Conservation (phyloP, 2,329 filamentous ascomycete genomes). For the Epichloe festucae region DNA sequence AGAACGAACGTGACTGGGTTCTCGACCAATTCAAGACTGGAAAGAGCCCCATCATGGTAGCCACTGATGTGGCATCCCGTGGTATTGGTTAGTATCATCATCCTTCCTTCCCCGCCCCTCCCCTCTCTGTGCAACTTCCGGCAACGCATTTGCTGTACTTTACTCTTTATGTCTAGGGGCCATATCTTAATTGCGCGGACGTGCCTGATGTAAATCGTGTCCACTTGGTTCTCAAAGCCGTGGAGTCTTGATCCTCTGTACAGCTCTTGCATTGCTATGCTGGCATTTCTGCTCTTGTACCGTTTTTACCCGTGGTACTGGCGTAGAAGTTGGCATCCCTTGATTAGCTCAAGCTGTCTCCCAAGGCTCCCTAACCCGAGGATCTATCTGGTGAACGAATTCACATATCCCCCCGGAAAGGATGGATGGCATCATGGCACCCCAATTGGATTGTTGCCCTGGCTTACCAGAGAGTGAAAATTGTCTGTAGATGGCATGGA, state of each 20-base stretch:
- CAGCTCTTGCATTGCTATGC: conserved; percentile 46
- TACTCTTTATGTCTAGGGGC: conserved; percentile 83
- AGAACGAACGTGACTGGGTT: conserved; percentile 99
- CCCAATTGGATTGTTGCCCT: conserved; percentile 44
- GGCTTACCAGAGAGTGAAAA: conserved; percentile 43
- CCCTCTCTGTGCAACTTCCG: conserved; percentile 40
- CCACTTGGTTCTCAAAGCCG: conserved; percentile 65
- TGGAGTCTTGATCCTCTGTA: conserved; percentile 65
- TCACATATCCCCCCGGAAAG: conserved; percentile 21
- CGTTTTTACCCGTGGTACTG: conserved; percentile 50
- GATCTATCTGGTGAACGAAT: conserved; percentile 41
- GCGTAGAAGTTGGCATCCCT: conserved; percentile 65
- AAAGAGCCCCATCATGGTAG: conserved; percentile 99
- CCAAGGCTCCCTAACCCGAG: conserved; percentile 45
- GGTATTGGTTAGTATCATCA: conserved; percentile 94
- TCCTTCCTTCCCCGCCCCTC: conserved; percentile 29
- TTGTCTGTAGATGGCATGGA: conserved; percentile 32
- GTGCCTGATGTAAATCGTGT: conserved; percentile 77
- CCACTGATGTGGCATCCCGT: conserved; percentile 98
- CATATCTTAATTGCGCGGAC: conserved; percentile 73
- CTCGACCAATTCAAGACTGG: conserved; percentile 98
- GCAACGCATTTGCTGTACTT: conserved; percentile 56
- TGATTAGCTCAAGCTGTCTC: conserved; percentile 61
- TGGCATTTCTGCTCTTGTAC: conserved; percentile 66
- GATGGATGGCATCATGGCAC: conserved; percentile 42